A percentile compares a stretch with the other conserved stretches of the same genome.
Conservation (phyloP, 306 rosid genomes). For the Medicago lupulina region DNA sequence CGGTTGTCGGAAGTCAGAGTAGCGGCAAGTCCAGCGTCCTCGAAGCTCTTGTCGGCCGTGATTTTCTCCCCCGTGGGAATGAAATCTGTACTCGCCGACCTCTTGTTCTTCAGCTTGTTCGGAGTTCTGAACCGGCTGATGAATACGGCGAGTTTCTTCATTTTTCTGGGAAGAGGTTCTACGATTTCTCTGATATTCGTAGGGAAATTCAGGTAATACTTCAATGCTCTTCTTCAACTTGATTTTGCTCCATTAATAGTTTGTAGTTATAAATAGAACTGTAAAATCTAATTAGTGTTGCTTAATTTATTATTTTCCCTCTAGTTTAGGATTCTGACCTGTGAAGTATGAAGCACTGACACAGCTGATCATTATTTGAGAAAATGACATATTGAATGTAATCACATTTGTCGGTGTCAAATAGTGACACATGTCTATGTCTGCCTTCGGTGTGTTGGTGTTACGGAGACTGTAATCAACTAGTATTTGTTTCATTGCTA, state of each 20-base stretch:
- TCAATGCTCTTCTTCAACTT: background rate
- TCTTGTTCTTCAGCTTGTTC: constrained; percentile 92
- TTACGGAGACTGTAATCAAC: background rate
- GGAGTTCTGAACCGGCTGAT: constrained; percentile 62
- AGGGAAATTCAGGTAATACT: constrained; percentile 84
- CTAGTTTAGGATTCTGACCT: background rate
- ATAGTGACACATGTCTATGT: no score
- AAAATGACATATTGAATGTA: no score
- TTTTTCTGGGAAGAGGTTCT: constrained; percentile 71
- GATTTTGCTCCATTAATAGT: background rate
- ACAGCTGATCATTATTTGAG: no score
- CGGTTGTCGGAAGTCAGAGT: constrained; percentile 98
- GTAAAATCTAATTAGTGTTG: background rate
- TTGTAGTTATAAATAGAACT: background rate
- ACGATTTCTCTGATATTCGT: constrained; percentile 87
- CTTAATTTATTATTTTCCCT: background rate
- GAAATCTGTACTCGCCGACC: constrained; percentile 96
- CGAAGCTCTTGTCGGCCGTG: constrained; percentile 95
- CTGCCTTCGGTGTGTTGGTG: no score
- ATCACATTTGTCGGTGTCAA: no score
- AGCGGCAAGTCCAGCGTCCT: constrained; percentile 99
- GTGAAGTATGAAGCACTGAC: no score
- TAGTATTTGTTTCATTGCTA: background rate
- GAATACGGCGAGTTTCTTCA: constrained; percentile 98
- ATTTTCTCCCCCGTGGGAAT: constrained; percentile 90